Evolutionary conservation across 2,329 filamentous ascomycete genomes (phyloP).

Genomic region (Phyllosticta paracitricarpa): DNA sequence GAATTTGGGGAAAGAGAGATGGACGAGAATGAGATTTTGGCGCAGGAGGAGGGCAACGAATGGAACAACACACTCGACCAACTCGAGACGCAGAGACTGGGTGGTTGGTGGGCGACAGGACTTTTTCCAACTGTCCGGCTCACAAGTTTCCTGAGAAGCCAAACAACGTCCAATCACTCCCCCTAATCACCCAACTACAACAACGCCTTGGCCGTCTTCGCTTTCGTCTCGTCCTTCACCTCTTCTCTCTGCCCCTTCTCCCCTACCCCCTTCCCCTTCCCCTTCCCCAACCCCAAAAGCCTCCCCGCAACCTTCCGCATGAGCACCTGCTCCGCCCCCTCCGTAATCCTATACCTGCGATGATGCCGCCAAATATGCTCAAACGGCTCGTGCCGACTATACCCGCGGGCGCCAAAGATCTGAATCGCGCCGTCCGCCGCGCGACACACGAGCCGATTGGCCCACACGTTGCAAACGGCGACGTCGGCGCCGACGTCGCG

Average conservation of each 20-base stretch:
- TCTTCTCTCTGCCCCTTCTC: not conserved
- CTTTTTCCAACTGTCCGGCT: too few relatives aligned
- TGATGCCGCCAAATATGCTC: conserved; percentile 59
- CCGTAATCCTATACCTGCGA: conserved; percentile 52
- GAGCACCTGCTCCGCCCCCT: conserved; percentile 56
- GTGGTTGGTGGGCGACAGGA: too few relatives aligned
- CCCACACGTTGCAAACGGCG: conserved; percentile 58
- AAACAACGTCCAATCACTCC: too few relatives aligned
- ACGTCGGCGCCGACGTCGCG: conserved; percentile 51
- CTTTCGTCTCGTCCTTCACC: not conserved
- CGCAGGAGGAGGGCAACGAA: too few relatives aligned
- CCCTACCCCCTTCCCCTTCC: conserved; percentile 20
- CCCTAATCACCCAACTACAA: not conserved
- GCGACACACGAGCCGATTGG: conserved; percentile 49
- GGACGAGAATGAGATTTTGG: too few relatives aligned
- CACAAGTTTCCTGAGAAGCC: too few relatives aligned
- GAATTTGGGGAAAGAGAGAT: too few relatives aligned
- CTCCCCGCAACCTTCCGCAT: conserved; percentile 55
- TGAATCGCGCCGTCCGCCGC: conserved; percentile 55
- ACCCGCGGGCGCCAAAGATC: conserved; percentile 51
- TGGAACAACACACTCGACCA: too few relatives aligned
- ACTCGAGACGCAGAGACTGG: too few relatives aligned
- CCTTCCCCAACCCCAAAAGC: conserved; percentile 44
- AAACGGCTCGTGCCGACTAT: conserved; percentile 49
- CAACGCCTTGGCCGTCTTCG: not conserved